Evolutionary conservation across 352 stramenopile genomes (phyloP), one percentile per base, ranked within the genome.

Genomic region (Phytophthora constricta): DNA sequence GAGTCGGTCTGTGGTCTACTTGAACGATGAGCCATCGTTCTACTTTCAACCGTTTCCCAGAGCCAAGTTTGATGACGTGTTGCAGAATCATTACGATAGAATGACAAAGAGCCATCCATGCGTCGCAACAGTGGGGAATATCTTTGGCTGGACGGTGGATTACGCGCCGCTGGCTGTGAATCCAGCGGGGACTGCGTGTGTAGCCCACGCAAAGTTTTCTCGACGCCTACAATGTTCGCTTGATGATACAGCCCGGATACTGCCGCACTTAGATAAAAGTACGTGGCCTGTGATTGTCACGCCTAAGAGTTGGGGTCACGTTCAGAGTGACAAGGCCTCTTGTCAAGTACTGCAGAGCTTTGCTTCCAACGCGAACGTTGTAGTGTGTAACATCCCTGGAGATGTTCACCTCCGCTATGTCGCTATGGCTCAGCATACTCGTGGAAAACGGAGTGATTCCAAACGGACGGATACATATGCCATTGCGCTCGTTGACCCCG

Each of bases 31-130:
- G n/a, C 70, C 66, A 17, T 56, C 67, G 4, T 76, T 79, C 54
- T 57, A 65, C 57, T 79, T 70, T 33, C 16, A 70, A 9, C 66
- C 66, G 28, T 54, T 76, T 28, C 26, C 58, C 1, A 49, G 39
- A 16, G 11, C 42, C 16, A 56, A 73, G 23, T 67, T 58, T 39
- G 56, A 73, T 31, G 39, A 26, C 20, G 53, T 56, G 0, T 16
- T 47, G 4, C 27, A 54, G 10, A 9, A 13, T 3, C 14, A 43
- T 34, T 7, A 53, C 14, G 41, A 11, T 2, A n/a, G 14, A 26
- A 34, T 52, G 39, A 25, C 26, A 3, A 23, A 53, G n/a, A 13
- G 25, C 3, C 20, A 46, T 13, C 41, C 54, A 16, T 33, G n/a
- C 42, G 33, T n/a, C 14, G 54, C 41, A 11, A 28, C 41, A 8